phyloP scores from a whole-genome alignment of 345 rosid species.

The Fremontodendron californicum region DNA sequence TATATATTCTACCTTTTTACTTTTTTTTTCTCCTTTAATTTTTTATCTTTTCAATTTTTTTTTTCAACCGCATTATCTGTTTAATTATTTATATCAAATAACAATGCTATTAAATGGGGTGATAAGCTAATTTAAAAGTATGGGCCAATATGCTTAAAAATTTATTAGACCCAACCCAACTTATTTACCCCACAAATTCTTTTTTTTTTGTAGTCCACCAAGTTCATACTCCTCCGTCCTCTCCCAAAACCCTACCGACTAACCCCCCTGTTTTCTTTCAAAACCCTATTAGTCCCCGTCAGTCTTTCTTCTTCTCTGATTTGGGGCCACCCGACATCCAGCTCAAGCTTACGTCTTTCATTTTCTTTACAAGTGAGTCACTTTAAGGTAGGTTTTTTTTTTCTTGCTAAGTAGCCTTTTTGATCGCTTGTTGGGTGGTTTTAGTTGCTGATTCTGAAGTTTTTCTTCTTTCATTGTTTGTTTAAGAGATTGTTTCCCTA shows the following conservation, averaged over 20 bases:
- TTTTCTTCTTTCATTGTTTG: background rate
- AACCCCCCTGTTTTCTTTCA: background rate
- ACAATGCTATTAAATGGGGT: too few relatives aligned
- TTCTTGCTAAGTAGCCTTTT: background rate
- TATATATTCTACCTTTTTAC: too few relatives aligned
- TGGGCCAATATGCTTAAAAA: too few relatives aligned
- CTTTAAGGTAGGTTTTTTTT: background rate
- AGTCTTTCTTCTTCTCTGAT: background rate
- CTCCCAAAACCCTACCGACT: background rate
- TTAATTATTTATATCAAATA: too few relatives aligned
- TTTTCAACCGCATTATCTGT: too few relatives aligned
- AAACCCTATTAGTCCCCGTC: background rate
- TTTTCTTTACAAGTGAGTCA: background rate
- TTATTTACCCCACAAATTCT: too few relatives aligned
- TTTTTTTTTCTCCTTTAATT: too few relatives aligned
- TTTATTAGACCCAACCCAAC: too few relatives aligned
- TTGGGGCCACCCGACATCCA: background rate
- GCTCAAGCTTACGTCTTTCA: background rate
- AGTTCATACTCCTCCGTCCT: too few relatives aligned
- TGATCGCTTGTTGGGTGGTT: background rate
- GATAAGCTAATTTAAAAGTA: too few relatives aligned
- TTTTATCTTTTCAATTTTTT: too few relatives aligned
- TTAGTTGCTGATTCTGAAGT: background rate
- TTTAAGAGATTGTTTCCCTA: background rate
- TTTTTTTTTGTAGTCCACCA: too few relatives aligned